A percentile compares a stretch with the other conserved stretches of the same genome.
phyloP scores from a whole-genome alignment of 805 yeast species.

The Cyberlindnera maclurae region DNA sequence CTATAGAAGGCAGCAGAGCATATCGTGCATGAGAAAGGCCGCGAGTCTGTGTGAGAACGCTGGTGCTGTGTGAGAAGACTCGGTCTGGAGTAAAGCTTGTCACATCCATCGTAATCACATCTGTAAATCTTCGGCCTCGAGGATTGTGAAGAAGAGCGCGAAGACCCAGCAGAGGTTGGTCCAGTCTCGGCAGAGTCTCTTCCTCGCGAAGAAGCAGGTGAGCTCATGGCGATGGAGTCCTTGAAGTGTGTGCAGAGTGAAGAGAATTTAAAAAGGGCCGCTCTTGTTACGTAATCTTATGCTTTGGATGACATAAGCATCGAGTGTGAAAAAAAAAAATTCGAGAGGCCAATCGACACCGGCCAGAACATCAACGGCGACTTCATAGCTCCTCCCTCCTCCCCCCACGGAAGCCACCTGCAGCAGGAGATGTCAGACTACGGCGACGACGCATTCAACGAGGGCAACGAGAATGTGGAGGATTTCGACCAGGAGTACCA shows the following conservation, averaged over 20 bases:
- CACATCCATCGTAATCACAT: constrained; percentile 64
- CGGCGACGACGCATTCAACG: constrained; percentile 58
- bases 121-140: constrained; percentile 51
- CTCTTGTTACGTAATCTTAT: too few species aligned
- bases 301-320: neutral
- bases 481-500: constrained; percentile 84
- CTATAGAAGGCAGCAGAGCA: constrained; percentile 67
- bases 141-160: constrained; percentile 27
- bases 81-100: constrained; percentile 73
- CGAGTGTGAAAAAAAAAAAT: neutral
- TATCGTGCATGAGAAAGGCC: constrained; percentile 64
- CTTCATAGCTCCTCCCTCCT: neutral
- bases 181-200: neutral
- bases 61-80: constrained; percentile 77
- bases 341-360: neutral
- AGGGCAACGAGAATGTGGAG: constrained; percentile 59
- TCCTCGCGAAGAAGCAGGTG: constrained; percentile 1
- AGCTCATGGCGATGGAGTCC: neutral
- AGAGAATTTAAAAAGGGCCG: too few species aligned
- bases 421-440: constrained; percentile 41
- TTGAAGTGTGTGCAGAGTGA: neutral
- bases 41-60: constrained; percentile 66
- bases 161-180: constrained; percentile 10
- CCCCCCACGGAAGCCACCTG: neutral
- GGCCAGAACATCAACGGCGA: neutral